Percentiles rank a stretch among this genome's conserved stretches.
Conservation (phyloP, 2,329 filamentous ascomycete genomes). For the Claviceps humidiphila region DNA sequence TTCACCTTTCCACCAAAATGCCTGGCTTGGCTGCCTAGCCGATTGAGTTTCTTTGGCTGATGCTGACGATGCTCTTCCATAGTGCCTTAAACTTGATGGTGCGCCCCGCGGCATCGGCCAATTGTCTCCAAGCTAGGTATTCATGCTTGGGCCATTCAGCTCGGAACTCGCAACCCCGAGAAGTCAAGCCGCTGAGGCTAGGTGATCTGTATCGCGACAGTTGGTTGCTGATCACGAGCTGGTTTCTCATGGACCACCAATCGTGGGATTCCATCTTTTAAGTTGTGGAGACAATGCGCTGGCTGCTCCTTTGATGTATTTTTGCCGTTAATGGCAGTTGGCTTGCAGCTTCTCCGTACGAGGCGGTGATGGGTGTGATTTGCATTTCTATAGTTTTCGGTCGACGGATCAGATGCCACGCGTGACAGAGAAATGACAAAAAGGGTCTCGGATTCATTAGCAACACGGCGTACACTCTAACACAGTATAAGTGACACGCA, state of each 20-base stretch:
- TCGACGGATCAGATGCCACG: background rate
- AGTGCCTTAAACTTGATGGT: background rate
- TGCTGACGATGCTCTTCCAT: background rate
- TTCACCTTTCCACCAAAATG: background rate
- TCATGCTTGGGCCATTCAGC: too few relatives aligned
- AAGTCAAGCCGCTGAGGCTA: background rate
- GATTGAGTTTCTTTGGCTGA: background rate
- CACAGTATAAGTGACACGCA: background rate
- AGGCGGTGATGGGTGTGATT: background rate
- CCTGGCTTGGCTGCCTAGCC: background rate
- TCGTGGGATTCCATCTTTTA: background rate
- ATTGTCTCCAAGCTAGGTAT: background rate
- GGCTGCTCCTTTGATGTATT: background rate
- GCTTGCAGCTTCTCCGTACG: background rate
- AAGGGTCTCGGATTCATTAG: background rate
- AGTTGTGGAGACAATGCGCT: background rate
- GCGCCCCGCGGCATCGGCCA: background rate
- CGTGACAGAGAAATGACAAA: too few relatives aligned
- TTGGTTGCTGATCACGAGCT: background rate
- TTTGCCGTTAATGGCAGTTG: slow-evolving; percentile 1
- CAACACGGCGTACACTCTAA: too few relatives aligned
- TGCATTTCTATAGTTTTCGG: background rate
- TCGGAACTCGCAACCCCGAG: background rate
- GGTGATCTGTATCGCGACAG: background rate
- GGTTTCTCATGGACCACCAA: background rate